phyloP scores from a whole-genome alignment of 169 alveolate genomes.

The Plasmodium reichenowi region DNA sequence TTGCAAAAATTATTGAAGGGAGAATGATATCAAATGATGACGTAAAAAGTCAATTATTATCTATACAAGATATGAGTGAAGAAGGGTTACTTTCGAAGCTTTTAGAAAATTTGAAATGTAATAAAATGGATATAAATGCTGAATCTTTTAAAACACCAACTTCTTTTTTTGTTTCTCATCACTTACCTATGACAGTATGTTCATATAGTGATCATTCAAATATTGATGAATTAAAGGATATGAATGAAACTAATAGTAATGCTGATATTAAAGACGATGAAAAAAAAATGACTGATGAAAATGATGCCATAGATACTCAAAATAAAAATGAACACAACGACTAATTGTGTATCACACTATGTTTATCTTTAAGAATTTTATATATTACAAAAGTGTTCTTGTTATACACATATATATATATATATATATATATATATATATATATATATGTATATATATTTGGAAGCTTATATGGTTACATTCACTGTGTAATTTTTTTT shows the following conservation, averaged over 20 bases:
- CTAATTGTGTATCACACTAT: neutral
- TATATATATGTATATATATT: too few relatives aligned
- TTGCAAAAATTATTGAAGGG: constrained; percentile 69
- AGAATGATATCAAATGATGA: constrained; percentile 76
- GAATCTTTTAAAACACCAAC: constrained; percentile 73
- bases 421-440: too few relatives aligned
- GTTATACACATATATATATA: too few relatives aligned
- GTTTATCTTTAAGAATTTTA: too few relatives aligned
- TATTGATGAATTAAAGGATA: constrained; percentile 11
- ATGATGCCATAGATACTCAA: constrained; percentile 15
- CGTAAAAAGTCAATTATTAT: constrained; percentile 61
- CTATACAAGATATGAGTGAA: constrained; percentile 64
- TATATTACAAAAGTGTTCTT: neutral
- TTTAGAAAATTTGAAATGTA: constrained; percentile 47
- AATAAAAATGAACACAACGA: constrained; percentile 11
- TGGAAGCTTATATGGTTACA: too few relatives aligned
- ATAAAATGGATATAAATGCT: constrained; percentile 72
- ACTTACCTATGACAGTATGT: constrained; percentile 60
- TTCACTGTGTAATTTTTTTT: too few relatives aligned
- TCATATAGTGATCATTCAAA: constrained; percentile 32
- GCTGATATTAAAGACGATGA: neutral
- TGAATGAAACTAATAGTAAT: constrained; percentile 5
- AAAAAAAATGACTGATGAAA: neutral
- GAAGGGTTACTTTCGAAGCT: constrained; percentile 32
- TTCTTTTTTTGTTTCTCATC: constrained; percentile 70